phyloP scores from a whole-genome alignment of 495 filamentous ascomycete species.

The Penicillium cinerascens region DNA sequence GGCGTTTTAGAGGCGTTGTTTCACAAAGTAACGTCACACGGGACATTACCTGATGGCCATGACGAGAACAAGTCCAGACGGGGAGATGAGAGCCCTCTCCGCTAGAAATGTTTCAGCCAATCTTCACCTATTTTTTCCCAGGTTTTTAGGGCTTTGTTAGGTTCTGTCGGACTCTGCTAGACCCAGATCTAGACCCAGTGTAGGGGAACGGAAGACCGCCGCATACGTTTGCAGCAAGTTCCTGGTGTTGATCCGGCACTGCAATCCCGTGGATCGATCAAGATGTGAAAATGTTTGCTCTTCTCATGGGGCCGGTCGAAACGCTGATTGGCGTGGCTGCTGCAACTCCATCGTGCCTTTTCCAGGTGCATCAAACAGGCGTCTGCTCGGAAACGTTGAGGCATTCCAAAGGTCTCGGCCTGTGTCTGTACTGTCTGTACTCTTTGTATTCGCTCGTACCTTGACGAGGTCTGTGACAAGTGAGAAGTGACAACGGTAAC shows the following conservation, averaged over 20 bases:
- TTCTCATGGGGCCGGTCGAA: conserved; percentile 7
- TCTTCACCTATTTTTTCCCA: conserved; percentile 1
- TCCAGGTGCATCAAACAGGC: conserved; percentile 14
- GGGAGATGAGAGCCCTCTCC: too few relatives aligned
- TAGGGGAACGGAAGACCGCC: conserved; percentile 11
- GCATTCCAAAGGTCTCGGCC: too few relatives aligned
- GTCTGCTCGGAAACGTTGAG: conserved; percentile 17
- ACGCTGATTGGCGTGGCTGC: conserved; percentile 26
- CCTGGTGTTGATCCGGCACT: conserved; percentile 20
- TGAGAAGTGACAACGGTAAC: too few relatives aligned
- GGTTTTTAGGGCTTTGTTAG: not conserved
- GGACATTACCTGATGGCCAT: conserved; percentile 29
- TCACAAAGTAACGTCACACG: conserved; percentile 39
- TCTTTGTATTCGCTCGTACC: too few relatives aligned
- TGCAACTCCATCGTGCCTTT: conserved; percentile 5
- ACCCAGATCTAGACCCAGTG: not conserved
- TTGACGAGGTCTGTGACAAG: too few relatives aligned
- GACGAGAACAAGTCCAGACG: conserved; percentile 19
- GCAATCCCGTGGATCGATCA: conserved; percentile 12
- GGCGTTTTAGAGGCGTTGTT: conserved; percentile 30
- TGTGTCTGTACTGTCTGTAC: too few relatives aligned
- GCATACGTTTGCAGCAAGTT: conserved; percentile 27
- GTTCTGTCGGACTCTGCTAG: not conserved
- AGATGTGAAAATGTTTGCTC: conserved; percentile 25
- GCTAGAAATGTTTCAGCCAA: conserved; percentile 17